Evolutionary conservation across 352 stramenopile genomes (phyloP), one percentile per base, ranked within the genome.

Genomic region (Thraustotheca clavata): DNA sequence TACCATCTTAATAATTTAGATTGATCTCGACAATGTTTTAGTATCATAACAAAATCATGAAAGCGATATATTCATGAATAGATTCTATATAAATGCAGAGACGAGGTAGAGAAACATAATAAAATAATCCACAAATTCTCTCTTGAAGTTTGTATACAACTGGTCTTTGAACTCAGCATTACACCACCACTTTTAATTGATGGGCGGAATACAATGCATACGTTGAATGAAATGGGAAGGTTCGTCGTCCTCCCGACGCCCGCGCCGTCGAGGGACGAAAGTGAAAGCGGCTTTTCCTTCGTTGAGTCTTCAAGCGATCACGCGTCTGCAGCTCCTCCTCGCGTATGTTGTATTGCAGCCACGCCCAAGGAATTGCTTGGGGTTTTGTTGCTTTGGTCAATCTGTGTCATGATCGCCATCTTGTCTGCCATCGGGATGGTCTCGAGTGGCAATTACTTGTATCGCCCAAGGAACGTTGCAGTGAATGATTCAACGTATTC

Each of bases 251-350:
- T 14, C 24, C 43, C 43, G 11, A 35, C 43, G 9, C 43, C 43
- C n/a, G 43, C 43, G 2, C 43, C 43, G 43, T 52, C 43, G 1
- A 2, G n/a, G n/a, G n/a, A 54, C 16, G 24, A 8, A 4, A 59
- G 49, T 34, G 50, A 60, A 4, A 46, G 27, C 27, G 50, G 33
- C 50, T 60, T 65, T 26, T 65, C 57, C 22, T 65, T 65, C 29
- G 27, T 65, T n/a, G 29, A 65, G 24, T 55, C 57, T 29, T n/a
- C 27, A 40, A 35, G 26, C 38, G 12, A 7, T 18, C 4, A 22
- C 6, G n/a, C 35, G 11, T 16, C 1, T 16, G 2, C n/a, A 14
- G 11, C 9, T 40, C 33, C 38, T 33, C 14, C 9, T 20, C 22
- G n/a, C 4, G 16, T 18, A 24, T 65, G 57, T 33, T 52, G 36